phyloP scores from a whole-genome alignment of 2,329 filamentous ascomycete species.

The Calonectria henricotiae region DNA sequence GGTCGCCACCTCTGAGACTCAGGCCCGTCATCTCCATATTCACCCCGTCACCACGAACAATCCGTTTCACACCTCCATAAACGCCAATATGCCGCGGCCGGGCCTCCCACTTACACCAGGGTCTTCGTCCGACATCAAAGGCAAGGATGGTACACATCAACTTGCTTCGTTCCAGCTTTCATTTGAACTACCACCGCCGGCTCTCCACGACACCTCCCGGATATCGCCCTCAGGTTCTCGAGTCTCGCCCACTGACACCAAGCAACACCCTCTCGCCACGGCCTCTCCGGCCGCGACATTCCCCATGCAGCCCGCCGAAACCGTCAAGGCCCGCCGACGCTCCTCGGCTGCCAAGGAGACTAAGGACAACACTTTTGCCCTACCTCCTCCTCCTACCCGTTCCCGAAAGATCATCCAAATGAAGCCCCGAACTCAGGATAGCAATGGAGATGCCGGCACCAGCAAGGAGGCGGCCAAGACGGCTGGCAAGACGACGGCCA shows the following conservation, averaged over 20 bases:
- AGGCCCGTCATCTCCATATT: slow-evolving; percentile 20
- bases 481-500: slow-evolving; percentile 44
- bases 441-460: slow-evolving; percentile 50
- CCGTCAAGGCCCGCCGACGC: slow-evolving; percentile 70
- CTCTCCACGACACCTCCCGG: slow-evolving; percentile 70
- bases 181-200: slow-evolving; percentile 85
- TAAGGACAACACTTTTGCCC: slow-evolving; percentile 78
- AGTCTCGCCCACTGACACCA: slow-evolving; percentile 52
- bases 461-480: slow-evolving; percentile 49
- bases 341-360: slow-evolving; percentile 64
- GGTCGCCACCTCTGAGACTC: slow-evolving; percentile 19
- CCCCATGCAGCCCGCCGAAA: slow-evolving; percentile 67
- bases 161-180: slow-evolving; percentile 76
- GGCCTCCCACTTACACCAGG: slow-evolving; percentile 80
- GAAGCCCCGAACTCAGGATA: slow-evolving; percentile 77
- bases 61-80: slow-evolving; percentile 27
- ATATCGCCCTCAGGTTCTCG: slow-evolving; percentile 60
- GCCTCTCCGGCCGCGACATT: slow-evolving; percentile 56
- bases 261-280: slow-evolving; percentile 53
- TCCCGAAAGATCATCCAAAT: slow-evolving; percentile 98
- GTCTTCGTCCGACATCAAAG: slow-evolving; percentile 85
- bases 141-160: slow-evolving; percentile 77
- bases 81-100: slow-evolving; percentile 55
- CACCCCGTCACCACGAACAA: slow-evolving; percentile 7
- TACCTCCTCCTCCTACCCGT: slow-evolving; percentile 93